Evolutionary conservation across 148 eudicot species (phyloP).

Genomic region (Nyssa sinensis): DNA sequence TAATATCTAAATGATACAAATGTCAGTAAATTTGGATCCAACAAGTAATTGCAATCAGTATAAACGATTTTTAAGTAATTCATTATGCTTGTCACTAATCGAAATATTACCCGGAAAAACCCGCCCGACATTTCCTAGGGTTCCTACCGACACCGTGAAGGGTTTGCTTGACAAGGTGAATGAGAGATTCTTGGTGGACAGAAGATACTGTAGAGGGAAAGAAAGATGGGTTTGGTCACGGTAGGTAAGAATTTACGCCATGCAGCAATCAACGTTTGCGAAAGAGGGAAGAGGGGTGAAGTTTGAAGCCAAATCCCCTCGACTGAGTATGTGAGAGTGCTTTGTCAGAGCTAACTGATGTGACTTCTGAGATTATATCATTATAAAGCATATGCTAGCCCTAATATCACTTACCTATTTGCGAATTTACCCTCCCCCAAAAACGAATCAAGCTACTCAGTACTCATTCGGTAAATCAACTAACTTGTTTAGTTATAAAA

Average conservation of each 20-base stretch:
- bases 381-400: background rate
- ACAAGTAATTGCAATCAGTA: background rate
- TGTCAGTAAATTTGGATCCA: background rate
- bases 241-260: too few species aligned
- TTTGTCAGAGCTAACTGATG: too few species aligned
- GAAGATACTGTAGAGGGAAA: background rate
- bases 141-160: slow-evolving; percentile 24
- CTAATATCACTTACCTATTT: slow-evolving; percentile 7
- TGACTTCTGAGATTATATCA: too few species aligned
- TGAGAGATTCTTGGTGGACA: too few species aligned
- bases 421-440: slow-evolving; percentile 2
- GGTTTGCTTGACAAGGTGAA: background rate
- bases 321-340: background rate
- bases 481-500: too few species aligned
- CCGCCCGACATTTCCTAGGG: slow-evolving; percentile 99
- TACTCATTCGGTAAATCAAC: too few species aligned
- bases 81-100: background rate
- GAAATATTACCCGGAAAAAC: slow-evolving; percentile 72
- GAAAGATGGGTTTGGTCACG: background rate
- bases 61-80: too few species aligned
- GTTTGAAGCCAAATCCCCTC: background rate
- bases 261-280: too few species aligned
- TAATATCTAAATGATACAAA: slow-evolving; percentile 2
- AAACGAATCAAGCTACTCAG: too few species aligned
- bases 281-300: background rate